Evolutionary conservation across 768 basidiomycete genomes (phyloP).

Genomic region (Leccinum imitatum): DNA sequence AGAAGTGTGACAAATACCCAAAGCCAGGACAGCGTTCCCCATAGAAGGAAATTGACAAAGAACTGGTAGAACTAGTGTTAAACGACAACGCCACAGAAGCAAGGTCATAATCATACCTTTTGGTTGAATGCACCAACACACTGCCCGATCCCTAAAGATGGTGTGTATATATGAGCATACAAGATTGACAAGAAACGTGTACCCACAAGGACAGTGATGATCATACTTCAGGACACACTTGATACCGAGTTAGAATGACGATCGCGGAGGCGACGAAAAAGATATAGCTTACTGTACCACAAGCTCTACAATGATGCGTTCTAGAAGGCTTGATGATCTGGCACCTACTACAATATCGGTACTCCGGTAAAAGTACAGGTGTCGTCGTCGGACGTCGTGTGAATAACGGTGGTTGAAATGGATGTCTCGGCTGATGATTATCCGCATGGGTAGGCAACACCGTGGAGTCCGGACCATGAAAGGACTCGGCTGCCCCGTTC

Average conservation of each 20-base stretch:
- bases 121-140: conserved; percentile 93
- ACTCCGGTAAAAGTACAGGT: conserved; percentile 56
- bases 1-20: conserved; percentile 67
- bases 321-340: conserved; percentile 70
- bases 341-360: conserved; percentile 67
- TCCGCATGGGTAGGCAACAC: conserved; percentile 14
- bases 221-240: conserved; percentile 84
- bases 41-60: conserved; percentile 79
- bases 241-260: not conserved
- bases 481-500: conserved; percentile 8
- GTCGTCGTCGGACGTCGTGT: conserved; percentile 37
- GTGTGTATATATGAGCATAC: not conserved
- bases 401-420: conserved; percentile 17
- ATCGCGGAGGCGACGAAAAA: not conserved
- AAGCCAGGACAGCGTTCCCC: conserved; percentile 54
- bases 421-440: conserved; percentile 3
- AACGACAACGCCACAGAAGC: not conserved
- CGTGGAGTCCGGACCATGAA: conserved; percentile 6
- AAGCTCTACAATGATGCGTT: conserved; percentile 77
- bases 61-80: conserved; percentile 45
- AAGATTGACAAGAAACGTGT: not conserved
- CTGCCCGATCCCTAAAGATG: conserved; percentile 76
- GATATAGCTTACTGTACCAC: conserved; percentile 65
- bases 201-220: conserved; percentile 87
- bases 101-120: conserved; percentile 49